A percentile compares a stretch with the other conserved stretches of the same genome.
These are phyloP conservation scores for Zymoseptoria tritici DNA, from an alignment of 2,329 filamentous ascomycete species.

Conservation along the genomic window DNA sequence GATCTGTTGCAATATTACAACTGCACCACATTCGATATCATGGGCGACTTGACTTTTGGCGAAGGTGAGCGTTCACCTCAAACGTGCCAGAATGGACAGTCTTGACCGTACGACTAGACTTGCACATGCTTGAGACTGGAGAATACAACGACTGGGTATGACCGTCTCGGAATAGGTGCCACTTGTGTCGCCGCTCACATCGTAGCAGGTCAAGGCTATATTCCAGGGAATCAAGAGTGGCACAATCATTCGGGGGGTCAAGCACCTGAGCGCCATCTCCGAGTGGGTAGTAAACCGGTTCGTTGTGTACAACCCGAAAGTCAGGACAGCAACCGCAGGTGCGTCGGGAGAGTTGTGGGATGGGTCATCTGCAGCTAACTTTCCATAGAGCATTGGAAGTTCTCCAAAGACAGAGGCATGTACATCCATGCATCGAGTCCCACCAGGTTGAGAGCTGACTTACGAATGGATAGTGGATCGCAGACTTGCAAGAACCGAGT, in stretches of 20 bases:
- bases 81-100: background rate
- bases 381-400: conserved; percentile 20
- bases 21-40: conserved; percentile 25
- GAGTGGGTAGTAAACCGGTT: conserved; percentile 10
- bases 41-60: conserved; percentile 26
- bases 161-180: background rate
- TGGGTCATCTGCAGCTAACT: background rate
- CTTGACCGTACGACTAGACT: background rate
- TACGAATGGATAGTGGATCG: conserved; percentile 3
- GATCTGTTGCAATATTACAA: conserved; percentile 29
- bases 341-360: background rate
- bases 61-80: conserved; percentile 10
- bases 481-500: conserved; percentile 7
- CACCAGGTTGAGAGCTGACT: background rate
- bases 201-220: conserved; percentile 13
- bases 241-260: conserved; percentile 9
- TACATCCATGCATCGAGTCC: background rate
- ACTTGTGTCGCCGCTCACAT: background rate
- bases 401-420: conserved; percentile 12
- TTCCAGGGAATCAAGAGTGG: conserved; percentile 19
- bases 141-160: conserved; percentile 23
- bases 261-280: conserved; percentile 4
- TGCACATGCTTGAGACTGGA: conserved; percentile 21
- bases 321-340: conserved; percentile 2
- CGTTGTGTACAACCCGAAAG: conserved; percentile 10